Conservation (phyloP, 2,329 filamentous ascomycete genomes). For the Aureobasidium vineae region DNA sequence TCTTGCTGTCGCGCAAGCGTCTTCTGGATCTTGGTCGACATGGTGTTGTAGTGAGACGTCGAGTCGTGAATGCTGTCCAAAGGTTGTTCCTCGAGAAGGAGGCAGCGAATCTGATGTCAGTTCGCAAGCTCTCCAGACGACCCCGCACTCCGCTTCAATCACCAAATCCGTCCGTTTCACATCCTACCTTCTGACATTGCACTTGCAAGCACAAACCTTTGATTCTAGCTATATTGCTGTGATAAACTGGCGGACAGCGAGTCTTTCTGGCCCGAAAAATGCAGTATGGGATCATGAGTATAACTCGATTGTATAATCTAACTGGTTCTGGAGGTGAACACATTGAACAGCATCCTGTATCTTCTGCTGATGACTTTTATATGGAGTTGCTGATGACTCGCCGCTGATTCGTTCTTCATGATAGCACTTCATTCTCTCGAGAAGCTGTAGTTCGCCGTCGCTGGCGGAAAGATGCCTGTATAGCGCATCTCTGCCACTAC, state of each 20-base stretch:
- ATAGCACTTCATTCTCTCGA: slow-evolving; percentile 11
- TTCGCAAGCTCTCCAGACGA: slow-evolving; percentile 6
- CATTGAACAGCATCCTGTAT: slow-evolving; percentile 2
- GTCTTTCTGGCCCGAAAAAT: background rate
- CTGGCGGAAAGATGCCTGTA: background rate
- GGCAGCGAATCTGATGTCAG: slow-evolving; percentile 11
- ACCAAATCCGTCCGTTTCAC: background rate
- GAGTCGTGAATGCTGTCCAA: background rate
- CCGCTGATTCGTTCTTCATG: background rate
- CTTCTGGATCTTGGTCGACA: slow-evolving; percentile 62
- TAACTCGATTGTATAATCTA: background rate
- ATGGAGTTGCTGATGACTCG: background rate
- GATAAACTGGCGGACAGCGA: background rate
- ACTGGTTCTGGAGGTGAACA: background rate
- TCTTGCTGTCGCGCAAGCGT: slow-evolving; percentile 73
- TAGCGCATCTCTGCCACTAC: background rate
- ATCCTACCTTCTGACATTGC: background rate
- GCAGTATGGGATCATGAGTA: background rate
- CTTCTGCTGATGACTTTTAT: background rate
- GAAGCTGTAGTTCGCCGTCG: slow-evolving; percentile 9
- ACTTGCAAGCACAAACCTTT: background rate
- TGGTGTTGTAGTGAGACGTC: background rate
- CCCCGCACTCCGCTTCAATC: background rate
- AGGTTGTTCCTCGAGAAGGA: background rate
- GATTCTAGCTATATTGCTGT: background rate